Base-by-base conservation (phyloP, 2,329 filamentous ascomycete genomes). In the Trichoderma sp. region DNA sequence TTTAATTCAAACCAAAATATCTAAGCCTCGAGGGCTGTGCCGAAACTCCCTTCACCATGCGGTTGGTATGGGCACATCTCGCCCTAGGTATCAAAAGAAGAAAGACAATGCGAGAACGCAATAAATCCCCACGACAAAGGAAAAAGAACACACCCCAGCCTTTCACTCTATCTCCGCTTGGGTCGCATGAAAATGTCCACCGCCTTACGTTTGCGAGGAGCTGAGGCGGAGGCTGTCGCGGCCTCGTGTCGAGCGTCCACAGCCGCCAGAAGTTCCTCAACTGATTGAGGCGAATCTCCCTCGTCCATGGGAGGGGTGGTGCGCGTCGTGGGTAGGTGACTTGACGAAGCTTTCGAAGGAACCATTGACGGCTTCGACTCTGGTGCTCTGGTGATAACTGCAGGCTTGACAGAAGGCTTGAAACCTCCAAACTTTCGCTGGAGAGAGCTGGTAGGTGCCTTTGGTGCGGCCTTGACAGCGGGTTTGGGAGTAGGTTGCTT, bases 121-220 rank as follows among this genome's bases (percentile, higher is more conserved):
- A 41, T 21, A 18, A 71, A 21, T 4, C 33, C 24, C 69, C 65
- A 69, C 75, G 69, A 71, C 33, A 68, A 67, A 67, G 3, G 63
- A 74, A 18, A 18, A 33, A 67, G 2, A 64, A 74, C 14, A 33
- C 56, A 74, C 35, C 29, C 14, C 14, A 6, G 29, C 16, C 27
- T 56, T 75, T 75, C 9, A 66, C 50, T 41, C 38, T 29, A 68
- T 62, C 79, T 79, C 80, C 85, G 88, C 80, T 87, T 87, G 6
- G 83, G 86, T 62, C 82, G 84, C 86, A 89, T 88, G 77, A 90
- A 90, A n/a, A 89, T 82, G 76, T 86, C 85, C 5, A 86, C 85
- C 0, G 83, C 80, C 78, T 88, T 88, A 71, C 87, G 84, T 78
- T 89, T 89, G 59, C 83, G 78, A 3, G 79, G 38, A 29, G 60